A percentile compares a stretch with the other conserved stretches of the same genome.
Conservation (phyloP, 139 green algal genomes). For the Tetraselmis striata region DNA sequence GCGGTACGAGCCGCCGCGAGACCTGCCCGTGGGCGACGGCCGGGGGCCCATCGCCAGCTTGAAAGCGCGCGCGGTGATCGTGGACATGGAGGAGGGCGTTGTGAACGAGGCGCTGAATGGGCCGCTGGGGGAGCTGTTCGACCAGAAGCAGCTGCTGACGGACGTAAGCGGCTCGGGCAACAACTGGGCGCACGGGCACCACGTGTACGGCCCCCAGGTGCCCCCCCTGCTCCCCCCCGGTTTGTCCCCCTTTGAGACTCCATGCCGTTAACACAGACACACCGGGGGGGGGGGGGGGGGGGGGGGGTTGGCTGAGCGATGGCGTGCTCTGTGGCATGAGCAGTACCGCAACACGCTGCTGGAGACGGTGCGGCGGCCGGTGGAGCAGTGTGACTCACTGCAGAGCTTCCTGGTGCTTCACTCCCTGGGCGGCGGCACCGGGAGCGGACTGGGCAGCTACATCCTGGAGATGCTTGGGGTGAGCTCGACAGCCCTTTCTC, state of each 20-base stretch:
- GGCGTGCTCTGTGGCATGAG: no score
- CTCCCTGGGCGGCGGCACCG: conserved; percentile 72
- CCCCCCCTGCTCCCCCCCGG: no score
- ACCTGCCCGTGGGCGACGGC: conserved; percentile 52
- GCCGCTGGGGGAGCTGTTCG: conserved; percentile 60
- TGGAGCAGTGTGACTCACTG: conserved; percentile 62
- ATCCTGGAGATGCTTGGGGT: conserved; percentile 62
- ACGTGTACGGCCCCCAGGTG: conserved; percentile 68
- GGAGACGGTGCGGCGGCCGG: conserved; percentile 42
- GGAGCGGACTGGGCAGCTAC: conserved; percentile 66
- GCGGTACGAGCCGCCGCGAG: conserved; percentile 38
- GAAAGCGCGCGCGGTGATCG: conserved; percentile 65
- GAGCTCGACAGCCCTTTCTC: conserved; percentile 2
- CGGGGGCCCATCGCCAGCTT: conserved; percentile 41
- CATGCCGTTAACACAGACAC: no score
- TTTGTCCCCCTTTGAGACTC: no score
- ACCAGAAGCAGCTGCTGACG: conserved; percentile 58
- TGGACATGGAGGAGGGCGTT: conserved; percentile 83
- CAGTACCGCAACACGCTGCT: conserved; percentile 46
- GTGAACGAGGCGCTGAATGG: conserved; percentile 72
- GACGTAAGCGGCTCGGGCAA: conserved; percentile 74
- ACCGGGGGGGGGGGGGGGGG: neutral
- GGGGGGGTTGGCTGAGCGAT: no score
- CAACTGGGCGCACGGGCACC: conserved; percentile 80
- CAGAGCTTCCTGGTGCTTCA: conserved; percentile 65